Evolutionary conservation across 2,329 filamentous ascomycete genomes (phyloP), one percentile per base, ranked within the genome.

Genomic region (Furcasterigmium furcatum): DNA sequence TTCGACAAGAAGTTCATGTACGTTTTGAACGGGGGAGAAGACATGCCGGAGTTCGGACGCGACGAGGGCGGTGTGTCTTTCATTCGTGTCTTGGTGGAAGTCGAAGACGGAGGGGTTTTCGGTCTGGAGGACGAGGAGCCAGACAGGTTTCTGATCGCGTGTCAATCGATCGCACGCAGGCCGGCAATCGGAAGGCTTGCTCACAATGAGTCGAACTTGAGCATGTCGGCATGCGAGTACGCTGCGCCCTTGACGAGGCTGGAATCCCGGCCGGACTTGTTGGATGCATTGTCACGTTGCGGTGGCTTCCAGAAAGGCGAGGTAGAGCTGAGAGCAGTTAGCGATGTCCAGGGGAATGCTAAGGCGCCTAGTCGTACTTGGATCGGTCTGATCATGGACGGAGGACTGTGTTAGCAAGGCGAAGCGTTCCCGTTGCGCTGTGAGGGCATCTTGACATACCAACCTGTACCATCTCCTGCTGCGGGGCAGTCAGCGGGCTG

Each of bases 381-480:
- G 80, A 79, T 63, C 80, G 76, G 55, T 84, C 81, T 85, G 55
- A 44, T 41, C 44, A 44, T 45, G 38, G 39, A 35, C 41, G 46
- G 50, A 10, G 29, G 48, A 50, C 51, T 51, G 56, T 44, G 49
- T 52, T 45, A 55, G 45, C 45, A 54, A 46, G 22, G n/a, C n/a
- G 9, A 14, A 34, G 24, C 7, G 7, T 35, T 29, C 12, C 29
- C n/a, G 30, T 16, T 19, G 19, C 53, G 43, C 43, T 38, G 38
- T 41, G 45, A 48, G 25, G 44, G 27, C 41, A 38, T 27, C 12
- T 12, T 7, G 36, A 76, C 77, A 61, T 85, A 97, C 94, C 92
- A 76, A 99, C 91, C 87, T 99, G 92, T 58, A 96, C 89, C 94
- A 99, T 99, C 79, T 99, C 94, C 90, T 97, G 75, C 66, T 57